Evolutionary conservation across 441 rosid genomes (phyloP).

Genomic region (Gossypium gossypioides): DNA sequence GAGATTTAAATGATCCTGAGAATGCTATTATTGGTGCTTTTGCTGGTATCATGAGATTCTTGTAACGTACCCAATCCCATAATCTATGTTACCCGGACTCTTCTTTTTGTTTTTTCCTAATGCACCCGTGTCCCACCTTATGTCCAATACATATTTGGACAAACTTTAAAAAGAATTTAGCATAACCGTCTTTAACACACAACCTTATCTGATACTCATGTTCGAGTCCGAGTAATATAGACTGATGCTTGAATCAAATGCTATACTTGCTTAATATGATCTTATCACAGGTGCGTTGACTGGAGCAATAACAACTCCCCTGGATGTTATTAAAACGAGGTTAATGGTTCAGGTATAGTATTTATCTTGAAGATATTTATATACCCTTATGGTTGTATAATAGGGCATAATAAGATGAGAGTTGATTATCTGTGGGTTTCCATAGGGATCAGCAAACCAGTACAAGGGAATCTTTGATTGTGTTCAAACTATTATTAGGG

Average conservation of each 20-base stretch:
- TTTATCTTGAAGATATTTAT: background rate
- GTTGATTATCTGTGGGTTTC: background rate
- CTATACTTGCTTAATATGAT: background rate
- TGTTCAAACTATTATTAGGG: slow-evolving; percentile 70
- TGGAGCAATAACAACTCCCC: slow-evolving; percentile 96
- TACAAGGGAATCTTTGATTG: slow-evolving; percentile 73
- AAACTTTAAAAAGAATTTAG: background rate
- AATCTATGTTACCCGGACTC: background rate
- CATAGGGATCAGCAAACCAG: slow-evolving; percentile 69
- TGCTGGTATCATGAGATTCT: slow-evolving; percentile 43
- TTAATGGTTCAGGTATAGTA: slow-evolving; percentile 75
- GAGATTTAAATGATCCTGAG: slow-evolving; percentile 84
- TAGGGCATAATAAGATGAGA: background rate
- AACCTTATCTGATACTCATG: background rate
- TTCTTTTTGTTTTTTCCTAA: background rate
- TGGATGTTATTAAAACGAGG: slow-evolving; percentile 89
- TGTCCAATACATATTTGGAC: background rate
- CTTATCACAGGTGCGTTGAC: slow-evolving; percentile 66
- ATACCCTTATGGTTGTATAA: background rate
- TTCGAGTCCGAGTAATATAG: background rate
- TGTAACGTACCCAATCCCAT: background rate
- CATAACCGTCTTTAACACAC: background rate
- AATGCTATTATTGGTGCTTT: slow-evolving; percentile 84
- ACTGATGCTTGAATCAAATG: background rate
- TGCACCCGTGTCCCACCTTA: background rate